A percentile compares a stretch with the other conserved stretches of the same genome.
phyloP scores from a whole-genome alignment of 192 early-diverging fungal species.

The Podila epigama region DNA sequence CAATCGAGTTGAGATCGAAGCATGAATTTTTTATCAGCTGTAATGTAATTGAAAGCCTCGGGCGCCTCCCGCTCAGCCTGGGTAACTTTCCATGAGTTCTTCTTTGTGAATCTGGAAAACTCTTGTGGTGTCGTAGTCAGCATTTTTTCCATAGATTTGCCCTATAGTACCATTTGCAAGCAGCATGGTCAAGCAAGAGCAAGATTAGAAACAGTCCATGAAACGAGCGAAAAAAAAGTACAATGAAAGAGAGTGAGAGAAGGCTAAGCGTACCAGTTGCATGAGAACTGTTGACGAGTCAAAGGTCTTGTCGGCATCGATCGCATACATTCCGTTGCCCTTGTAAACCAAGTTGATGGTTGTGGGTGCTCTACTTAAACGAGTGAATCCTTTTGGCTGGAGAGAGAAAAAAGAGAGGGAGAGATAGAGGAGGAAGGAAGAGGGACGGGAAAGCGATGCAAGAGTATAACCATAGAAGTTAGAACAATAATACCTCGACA shows the following conservation, averaged over 20 bases:
- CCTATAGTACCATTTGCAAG: too few species aligned
- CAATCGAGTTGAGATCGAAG: constrained; percentile 93
- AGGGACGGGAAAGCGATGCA: not conserved
- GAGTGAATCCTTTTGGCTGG: constrained; percentile 67
- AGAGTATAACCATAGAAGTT: not conserved
- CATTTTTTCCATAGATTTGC: constrained; percentile 89
- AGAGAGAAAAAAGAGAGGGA: not conserved
- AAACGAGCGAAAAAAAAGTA: not conserved
- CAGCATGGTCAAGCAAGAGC: too few species aligned
- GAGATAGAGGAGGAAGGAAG: too few species aligned
- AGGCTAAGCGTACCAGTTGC: constrained; percentile 59
- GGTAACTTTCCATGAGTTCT: constrained; percentile 52
- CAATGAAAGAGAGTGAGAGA: not conserved
- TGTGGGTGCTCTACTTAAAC: constrained; percentile 68
- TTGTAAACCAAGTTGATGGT: constrained; percentile 75
- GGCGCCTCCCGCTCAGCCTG: constrained; percentile 52
- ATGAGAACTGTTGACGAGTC: constrained; percentile 79
- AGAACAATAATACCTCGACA: too few species aligned
- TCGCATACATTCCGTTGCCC: constrained; percentile 74
- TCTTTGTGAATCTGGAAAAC: constrained; percentile 73
- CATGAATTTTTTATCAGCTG: constrained; percentile 68
- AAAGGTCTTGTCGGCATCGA: constrained; percentile 85
- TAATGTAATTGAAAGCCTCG: constrained; percentile 76
- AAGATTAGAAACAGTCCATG: too few species aligned
- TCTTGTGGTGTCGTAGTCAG: constrained; percentile 72